Evolutionary conservation across 2,329 filamentous ascomycete genomes (phyloP), one percentile per base, ranked within the genome.

Genomic region (Talaromyces sp.): DNA sequence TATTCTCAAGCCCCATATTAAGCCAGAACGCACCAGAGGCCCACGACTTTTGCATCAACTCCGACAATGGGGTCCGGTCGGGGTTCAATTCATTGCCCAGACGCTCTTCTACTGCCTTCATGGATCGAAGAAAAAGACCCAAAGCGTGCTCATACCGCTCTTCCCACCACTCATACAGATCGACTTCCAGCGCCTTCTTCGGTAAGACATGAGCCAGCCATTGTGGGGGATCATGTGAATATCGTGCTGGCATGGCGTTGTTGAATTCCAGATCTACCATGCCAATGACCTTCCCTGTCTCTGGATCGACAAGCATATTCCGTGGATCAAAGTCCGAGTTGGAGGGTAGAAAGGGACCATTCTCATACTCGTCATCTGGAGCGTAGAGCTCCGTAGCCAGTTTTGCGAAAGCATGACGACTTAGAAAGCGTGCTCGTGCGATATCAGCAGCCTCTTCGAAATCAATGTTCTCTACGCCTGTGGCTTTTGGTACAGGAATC

Each of bases 321-420:
- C 49, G 57, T 14, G 64, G 63, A 42, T 58, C 59, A 29, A 68
- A 57, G 43, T 66, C 64, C 27, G 61, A 64, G 53, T 70, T 75
- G 60, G 72, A 77, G 43, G 67, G 62, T 53, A 65, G 62, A 60
- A 75, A 77, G 20, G 67, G 72, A 9, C 72, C 60, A 9, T 27
- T 27, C 9, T 27, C 24, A 27, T 27, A 27, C 24, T 27, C 24
- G 58, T 40, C 27, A 19, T 65, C 46, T 41, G 57, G 36, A 37
- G 52, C 37, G 42, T 51, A 63, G 40, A 70, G 67, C 40, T 67
- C 60, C 33, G 65, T 47, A 36, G 71, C 63, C 1, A 75, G 66
- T 52, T 72, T 58, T 37, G 39, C 39, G 49, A 74, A 70, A 20
- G 60, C 62, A 52, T 65, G 65, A 37, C 70, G 68, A 33, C 72